phyloP scores from a whole-genome alignment of 148 eudicot genomes.

The Cornus florida region DNA sequence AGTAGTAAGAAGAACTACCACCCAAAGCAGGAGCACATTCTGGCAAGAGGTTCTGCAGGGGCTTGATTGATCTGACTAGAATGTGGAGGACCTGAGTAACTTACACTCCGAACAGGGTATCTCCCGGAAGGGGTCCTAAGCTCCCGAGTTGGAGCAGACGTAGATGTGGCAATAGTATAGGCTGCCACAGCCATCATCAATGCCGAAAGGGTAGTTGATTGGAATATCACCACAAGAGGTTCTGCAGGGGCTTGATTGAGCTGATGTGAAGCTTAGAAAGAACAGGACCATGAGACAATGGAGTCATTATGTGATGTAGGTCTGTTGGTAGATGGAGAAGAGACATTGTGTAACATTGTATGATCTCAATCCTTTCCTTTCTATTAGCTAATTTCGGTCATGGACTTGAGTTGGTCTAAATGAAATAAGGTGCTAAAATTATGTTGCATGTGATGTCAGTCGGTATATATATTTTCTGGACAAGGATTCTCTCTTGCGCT shows the following conservation, averaged over 20 bases:
- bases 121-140: conserved; percentile 86
- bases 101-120: conserved; percentile 54
- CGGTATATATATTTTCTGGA: no score
- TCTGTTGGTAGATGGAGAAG: background rate
- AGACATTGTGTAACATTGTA: background rate
- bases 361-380: background rate
- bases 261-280: conserved; percentile 22
- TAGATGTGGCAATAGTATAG: conserved; percentile 75
- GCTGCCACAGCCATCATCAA: conserved; percentile 88
- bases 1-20: conserved; percentile 67
- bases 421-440: no score
- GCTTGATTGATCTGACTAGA: conserved; percentile 23
- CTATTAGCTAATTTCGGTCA: no score
- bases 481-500: no score
- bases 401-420: no score
- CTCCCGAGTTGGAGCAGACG: conserved; percentile 44
- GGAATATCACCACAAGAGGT: conserved; percentile 67
- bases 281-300: conserved; percentile 3
- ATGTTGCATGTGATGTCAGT: no score
- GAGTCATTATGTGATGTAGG: background rate
- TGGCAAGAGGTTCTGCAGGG: conserved; percentile 31
- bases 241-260: conserved; percentile 67
- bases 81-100: conserved; percentile 76
- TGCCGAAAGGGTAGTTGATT: conserved; percentile 76
- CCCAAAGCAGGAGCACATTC: conserved; percentile 47